Evolutionary conservation across 768 basidiomycete species (phyloP).

Genomic region (Suillus paluster): DNA sequence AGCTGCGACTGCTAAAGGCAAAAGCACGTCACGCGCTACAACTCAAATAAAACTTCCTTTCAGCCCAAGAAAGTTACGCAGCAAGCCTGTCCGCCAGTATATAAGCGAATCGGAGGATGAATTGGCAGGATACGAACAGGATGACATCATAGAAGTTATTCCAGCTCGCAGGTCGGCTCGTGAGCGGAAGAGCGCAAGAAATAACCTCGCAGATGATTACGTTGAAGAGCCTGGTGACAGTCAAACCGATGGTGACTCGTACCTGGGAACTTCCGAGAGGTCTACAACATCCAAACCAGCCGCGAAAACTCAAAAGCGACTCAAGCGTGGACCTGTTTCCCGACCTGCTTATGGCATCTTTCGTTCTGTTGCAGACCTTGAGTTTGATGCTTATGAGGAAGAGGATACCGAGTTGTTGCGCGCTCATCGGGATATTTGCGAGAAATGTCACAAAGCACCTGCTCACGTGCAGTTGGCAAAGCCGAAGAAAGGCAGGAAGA

Average conservation of each 20-base stretch:
- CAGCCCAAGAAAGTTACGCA: constrained; percentile 67
- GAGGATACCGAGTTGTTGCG: constrained; percentile 59
- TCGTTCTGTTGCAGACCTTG: constrained; percentile 45
- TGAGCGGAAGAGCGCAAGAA: constrained; percentile 41
- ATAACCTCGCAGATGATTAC: constrained; percentile 36
- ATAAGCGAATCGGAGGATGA: constrained; percentile 44
- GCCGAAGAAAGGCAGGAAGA: constrained; percentile 44
- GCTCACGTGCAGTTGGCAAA: constrained; percentile 55
- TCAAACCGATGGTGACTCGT: constrained; percentile 39
- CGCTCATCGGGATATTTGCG: constrained; percentile 67
- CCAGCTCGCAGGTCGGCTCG: constrained; percentile 55
- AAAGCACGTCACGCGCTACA: constrained; percentile 2
- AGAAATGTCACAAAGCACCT: constrained; percentile 69
- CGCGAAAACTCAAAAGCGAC: constrained; percentile 27
- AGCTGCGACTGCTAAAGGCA: constrained; percentile 10
- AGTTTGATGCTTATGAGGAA: constrained; percentile 51
- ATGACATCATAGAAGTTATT: constrained; percentile 24
- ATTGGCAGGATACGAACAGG: constrained; percentile 43
- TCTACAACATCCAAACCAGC: constrained; percentile 10
- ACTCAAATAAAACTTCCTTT: constrained; percentile 54
- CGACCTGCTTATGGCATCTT: constrained; percentile 56
- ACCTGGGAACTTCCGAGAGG: constrained; percentile 34
- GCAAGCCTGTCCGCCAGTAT: constrained; percentile 32
- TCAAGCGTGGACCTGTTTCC: constrained; percentile 37
- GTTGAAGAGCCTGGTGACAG: constrained; percentile 25